Evolutionary conservation across 108 stramenopile species (phyloP), one percentile per base, ranked within the genome.

Genomic region (Mediolabrus comicus): DNA sequence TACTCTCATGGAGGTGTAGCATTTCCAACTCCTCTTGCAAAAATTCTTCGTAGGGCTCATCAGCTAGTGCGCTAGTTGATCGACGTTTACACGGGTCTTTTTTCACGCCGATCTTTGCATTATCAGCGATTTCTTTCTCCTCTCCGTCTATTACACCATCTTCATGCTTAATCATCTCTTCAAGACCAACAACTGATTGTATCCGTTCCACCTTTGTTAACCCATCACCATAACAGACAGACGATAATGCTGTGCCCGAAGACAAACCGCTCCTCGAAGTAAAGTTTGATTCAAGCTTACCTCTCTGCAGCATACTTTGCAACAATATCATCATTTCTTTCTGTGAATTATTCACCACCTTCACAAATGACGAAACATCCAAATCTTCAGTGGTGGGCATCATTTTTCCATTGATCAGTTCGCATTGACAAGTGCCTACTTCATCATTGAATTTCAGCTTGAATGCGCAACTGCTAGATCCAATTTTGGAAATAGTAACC

Each of bases 341-440:
- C 24, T 75, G 74, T 38, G 65, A 46, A 22, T 54, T 60, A 54
- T 75, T 75, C 39, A 67, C 74, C 12, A 53, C 25, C 35, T 67
- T 28, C 7, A 55, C 74, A 43, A 75, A 30, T 19, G 67, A 38
- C 1, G 74, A 67, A 14, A 75, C 59, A 55, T 75, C 66, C 0
- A 75, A 62, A 32, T 67, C 65, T 30, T 75, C 74, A 19, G 74
- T 52, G 10, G 74, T 59, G 22, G 74, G 74, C 74, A 75, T 67
- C 59, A 53, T 75, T 35, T 58, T 33, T 4, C 56, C 57, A 34
- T 65, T 35, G 12, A 74, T 65, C 1, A 43, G 16, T 28, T 74
- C 65, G 30, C 58, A 56, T 53, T 65, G 58, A 54, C 73, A 74
- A 34, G 73, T 74, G n/a, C 73, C 73, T 19, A 60, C 65, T 27